A percentile compares a stretch with the other conserved stretches of the same genome.
phyloP scores from a whole-genome alignment of 352 stramenopile species.

The Globisporangium acanthophoron region DNA sequence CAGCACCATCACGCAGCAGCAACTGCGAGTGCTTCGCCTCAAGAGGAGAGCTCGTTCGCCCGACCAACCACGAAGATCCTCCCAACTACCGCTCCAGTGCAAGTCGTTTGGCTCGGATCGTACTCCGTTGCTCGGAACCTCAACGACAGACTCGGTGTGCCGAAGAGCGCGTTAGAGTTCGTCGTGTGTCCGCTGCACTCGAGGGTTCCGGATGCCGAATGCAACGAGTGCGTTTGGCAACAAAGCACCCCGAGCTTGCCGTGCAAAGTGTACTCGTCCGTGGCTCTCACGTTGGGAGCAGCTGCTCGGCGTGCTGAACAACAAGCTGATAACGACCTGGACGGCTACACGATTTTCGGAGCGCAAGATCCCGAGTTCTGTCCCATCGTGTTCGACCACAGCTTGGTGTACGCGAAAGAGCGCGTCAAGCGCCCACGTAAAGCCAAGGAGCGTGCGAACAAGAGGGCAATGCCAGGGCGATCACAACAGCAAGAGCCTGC shows the following conservation, averaged over 20 bases:
- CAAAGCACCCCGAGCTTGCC: constrained; percentile 17
- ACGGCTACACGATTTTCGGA: constrained; percentile 17
- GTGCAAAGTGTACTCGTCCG: constrained; percentile 14
- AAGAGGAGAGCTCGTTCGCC: background rate
- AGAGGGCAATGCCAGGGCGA: background rate
- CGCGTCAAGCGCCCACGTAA: background rate
- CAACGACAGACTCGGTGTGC: constrained; percentile 25
- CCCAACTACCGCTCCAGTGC: background rate
- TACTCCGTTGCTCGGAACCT: constrained; percentile 32
- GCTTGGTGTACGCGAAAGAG: background rate
- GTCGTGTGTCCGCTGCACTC: constrained; percentile 16
- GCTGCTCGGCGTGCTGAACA: background rate
- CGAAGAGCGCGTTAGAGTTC: constrained; percentile 5
- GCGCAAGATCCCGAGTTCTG: constrained; percentile 12
- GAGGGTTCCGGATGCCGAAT: constrained; percentile 7
- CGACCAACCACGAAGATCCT: background rate
- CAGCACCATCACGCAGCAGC: background rate
- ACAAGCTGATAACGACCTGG: background rate
- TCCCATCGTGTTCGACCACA: background rate
- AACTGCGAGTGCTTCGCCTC: background rate
- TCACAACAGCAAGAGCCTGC: background rate
- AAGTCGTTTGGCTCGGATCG: constrained; percentile 39
- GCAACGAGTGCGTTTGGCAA: constrained; percentile 22
- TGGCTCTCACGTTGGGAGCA: constrained; percentile 2
- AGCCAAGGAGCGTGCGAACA: background rate